These are phyloP conservation scores for Wallacemonas sp. DNA, from an alignment of 208 protist species.

Conservation along the genomic window DNA sequence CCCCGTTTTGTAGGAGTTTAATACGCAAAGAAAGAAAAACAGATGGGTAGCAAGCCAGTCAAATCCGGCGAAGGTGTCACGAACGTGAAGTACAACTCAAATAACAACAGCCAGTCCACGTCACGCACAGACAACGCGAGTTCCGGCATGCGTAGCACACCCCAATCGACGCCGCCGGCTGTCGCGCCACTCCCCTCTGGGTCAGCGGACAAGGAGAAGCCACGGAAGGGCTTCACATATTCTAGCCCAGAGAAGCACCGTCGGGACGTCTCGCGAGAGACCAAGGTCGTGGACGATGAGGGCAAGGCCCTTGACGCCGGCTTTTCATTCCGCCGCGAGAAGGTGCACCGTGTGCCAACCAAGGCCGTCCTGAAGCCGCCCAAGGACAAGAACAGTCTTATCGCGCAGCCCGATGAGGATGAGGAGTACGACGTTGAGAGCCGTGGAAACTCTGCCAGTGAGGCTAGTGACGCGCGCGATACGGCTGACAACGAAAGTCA, in stretches of 20 bases:
- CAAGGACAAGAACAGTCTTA: slow-evolving; percentile 33
- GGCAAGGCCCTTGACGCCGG: slow-evolving; percentile 23
- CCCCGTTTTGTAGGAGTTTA: no score
- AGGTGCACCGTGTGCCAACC: slow-evolving; percentile 45
- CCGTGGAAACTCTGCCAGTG: neutral
- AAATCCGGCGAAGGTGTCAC: slow-evolving; percentile 15
- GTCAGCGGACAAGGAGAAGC: neutral
- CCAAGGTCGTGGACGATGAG: slow-evolving; percentile 19
- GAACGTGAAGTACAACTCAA: neutral
- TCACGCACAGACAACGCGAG: neutral
- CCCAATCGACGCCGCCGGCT: neutral
- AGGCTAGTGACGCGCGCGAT: neutral
- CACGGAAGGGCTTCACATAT: slow-evolving; percentile 1
- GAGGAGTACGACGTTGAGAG: slow-evolving; percentile 24
- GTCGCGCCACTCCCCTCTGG: neutral
- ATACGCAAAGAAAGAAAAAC: neutral
- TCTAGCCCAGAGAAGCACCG: slow-evolving; percentile 8
- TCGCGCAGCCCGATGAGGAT: slow-evolving; percentile 36
- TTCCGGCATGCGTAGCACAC: neutral
- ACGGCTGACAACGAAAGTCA: neutral
- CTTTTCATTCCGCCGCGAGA: slow-evolving; percentile 34
- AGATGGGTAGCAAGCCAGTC: slow-evolving; percentile 30
- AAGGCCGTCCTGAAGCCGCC: slow-evolving; percentile 44
- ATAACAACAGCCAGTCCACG: neutral
- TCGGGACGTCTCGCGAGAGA: slow-evolving; percentile 17